phyloP scores from a whole-genome alignment of 2,329 filamentous ascomycete species.

The Exophiala aquamarina region DNA sequence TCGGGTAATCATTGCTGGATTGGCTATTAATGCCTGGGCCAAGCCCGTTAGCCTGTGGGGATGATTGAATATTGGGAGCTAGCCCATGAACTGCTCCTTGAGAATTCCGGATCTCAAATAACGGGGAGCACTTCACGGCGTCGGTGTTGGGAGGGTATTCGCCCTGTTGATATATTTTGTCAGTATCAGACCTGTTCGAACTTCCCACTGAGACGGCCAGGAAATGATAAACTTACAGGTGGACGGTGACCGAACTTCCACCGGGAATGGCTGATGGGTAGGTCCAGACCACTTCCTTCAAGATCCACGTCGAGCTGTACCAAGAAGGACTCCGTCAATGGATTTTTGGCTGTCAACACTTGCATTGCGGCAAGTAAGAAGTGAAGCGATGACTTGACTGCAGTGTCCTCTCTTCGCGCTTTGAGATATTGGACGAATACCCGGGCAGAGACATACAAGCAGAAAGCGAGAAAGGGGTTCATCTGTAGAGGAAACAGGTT shows the following conservation, averaged over 20 bases:
- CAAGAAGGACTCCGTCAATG: constrained; percentile 89
- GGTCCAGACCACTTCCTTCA: constrained; percentile 53
- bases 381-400: constrained; percentile 77
- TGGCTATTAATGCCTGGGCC: neutral
- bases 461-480: constrained; percentile 95
- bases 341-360: constrained; percentile 81
- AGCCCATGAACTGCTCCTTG: constrained; percentile 5
- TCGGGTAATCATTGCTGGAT: neutral
- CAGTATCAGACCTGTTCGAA: no score
- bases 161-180: no score
- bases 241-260: constrained; percentile 24
- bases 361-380: constrained; percentile 91
- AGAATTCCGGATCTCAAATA: constrained; percentile 26
- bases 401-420: constrained; percentile 77
- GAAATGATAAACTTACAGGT: constrained; percentile 11
- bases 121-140: constrained; percentile 23
- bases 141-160: constrained; percentile 27
- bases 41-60: neutral
- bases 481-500: constrained; percentile 56
- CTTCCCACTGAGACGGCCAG: no score
- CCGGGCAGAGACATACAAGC: constrained; percentile 89
- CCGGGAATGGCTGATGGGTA: constrained; percentile 20
- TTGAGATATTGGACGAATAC: constrained; percentile 98
- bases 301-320: constrained; percentile 92
- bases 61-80: neutral